Evolutionary conservation across 257 asterid species (phyloP).

Genomic region (Verbena officinalis): DNA sequence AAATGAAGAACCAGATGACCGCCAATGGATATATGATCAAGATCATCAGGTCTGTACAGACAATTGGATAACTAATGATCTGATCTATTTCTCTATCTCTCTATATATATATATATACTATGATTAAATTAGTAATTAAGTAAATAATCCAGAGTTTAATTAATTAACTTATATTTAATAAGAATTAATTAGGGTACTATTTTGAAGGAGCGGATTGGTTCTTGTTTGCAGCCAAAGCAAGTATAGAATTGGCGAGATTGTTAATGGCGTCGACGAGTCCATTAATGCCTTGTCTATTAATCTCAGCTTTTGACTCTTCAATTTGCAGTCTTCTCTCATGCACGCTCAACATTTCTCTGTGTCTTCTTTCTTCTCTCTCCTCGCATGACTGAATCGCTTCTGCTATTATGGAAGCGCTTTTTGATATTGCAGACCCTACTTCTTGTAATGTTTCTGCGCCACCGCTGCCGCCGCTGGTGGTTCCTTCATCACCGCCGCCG

Average conservation of each 20-base stretch:
- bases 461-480: slow-evolving; percentile 21
- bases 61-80: slow-evolving; percentile 19
- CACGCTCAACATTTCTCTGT: slow-evolving; percentile 62
- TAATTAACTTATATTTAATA: neutral
- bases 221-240: slow-evolving; percentile 63
- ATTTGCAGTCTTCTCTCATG: slow-evolving; percentile 71
- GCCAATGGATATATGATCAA: slow-evolving; percentile 2
- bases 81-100: neutral
- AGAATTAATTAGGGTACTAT: slow-evolving; percentile 17
- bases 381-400: slow-evolving; percentile 69
- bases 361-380: slow-evolving; percentile 76
- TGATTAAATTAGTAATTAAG: neutral
- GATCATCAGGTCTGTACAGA: slow-evolving; percentile 34
- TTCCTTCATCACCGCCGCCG: slow-evolving; percentile 35
- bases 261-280: slow-evolving; percentile 83
- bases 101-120: slow-evolving; percentile 7
- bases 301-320: slow-evolving; percentile 85
- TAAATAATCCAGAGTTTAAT: neutral
- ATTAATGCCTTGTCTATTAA: slow-evolving; percentile 66
- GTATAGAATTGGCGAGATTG: slow-evolving; percentile 77
- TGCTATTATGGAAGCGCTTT: slow-evolving; percentile 66
- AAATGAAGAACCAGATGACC: slow-evolving; percentile 25
- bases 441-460: slow-evolving; percentile 41
- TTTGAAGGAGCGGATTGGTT: slow-evolving; percentile 20
- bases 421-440: slow-evolving; percentile 69